Evolutionary conservation across 371 early-diverging fungal genomes (phyloP).

Genomic region (Syncephalastrum sp.): DNA sequence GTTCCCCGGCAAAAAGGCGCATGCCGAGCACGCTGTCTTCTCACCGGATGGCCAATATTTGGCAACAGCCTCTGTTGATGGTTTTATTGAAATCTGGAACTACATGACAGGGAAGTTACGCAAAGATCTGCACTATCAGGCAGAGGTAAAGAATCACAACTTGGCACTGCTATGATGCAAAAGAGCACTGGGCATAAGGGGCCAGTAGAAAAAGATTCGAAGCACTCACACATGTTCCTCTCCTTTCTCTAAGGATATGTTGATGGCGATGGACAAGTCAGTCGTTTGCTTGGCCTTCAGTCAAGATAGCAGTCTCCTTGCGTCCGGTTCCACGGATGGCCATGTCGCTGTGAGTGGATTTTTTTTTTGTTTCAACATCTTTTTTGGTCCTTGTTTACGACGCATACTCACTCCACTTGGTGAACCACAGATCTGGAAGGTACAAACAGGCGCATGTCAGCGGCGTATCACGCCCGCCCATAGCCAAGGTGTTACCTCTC

Average conservation of each 20-base stretch:
- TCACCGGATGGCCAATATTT: slow-evolving; percentile 85
- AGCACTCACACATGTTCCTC: too few relatives aligned
- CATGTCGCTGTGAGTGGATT: slow-evolving; percentile 65
- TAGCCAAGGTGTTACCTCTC: slow-evolving; percentile 79
- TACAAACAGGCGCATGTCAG: slow-evolving; percentile 74
- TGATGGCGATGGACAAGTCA: slow-evolving; percentile 93
- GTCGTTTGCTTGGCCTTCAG: slow-evolving; percentile 79
- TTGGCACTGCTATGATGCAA: neutral
- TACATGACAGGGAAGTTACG: slow-evolving; percentile 86
- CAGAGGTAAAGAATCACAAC: slow-evolving; percentile 53
- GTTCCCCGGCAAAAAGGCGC: slow-evolving; percentile 87
- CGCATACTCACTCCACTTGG: neutral
- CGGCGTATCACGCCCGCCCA: slow-evolving; percentile 83
- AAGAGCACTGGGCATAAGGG: neutral
- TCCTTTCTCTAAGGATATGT: slow-evolving; percentile 64
- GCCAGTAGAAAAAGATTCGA: neutral
- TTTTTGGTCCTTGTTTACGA: neutral
- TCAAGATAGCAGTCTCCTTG: slow-evolving; percentile 76
- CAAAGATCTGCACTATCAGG: slow-evolving; percentile 89
- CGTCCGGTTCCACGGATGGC: slow-evolving; percentile 87
- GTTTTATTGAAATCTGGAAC: slow-evolving; percentile 96
- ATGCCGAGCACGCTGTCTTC: slow-evolving; percentile 78
- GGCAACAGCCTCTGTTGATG: slow-evolving; percentile 90
- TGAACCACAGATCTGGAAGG: slow-evolving; percentile 67
- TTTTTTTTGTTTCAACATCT: neutral